Conservation (phyloP, 1,139 yeast genomes). For the Scheffersomyces lignicola region DNA sequence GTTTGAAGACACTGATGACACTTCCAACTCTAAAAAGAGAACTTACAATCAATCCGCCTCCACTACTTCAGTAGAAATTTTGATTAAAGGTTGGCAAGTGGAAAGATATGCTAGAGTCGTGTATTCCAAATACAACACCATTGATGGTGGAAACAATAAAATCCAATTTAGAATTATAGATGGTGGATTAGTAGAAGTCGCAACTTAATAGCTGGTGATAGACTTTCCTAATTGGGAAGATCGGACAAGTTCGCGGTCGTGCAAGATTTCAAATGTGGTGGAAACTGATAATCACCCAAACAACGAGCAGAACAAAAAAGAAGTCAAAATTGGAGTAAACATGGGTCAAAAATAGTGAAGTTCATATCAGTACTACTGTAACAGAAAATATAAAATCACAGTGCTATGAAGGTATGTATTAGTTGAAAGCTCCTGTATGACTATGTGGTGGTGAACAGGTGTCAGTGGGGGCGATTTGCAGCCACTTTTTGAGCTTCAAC, state of each 20-base stretch:
- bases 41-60: background rate
- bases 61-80: conserved; percentile 5
- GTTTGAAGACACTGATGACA: conserved; percentile 9
- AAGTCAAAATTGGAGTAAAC: background rate
- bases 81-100: conserved; percentile 27
- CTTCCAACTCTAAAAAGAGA: background rate
- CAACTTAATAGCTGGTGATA: background rate
- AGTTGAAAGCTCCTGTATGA: no score
- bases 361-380: no score
- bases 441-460: no score
- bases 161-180: conserved; percentile 17
- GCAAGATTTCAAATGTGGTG: no score
- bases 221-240: background rate
- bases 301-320: conserved; percentile 4
- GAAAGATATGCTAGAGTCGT: conserved; percentile 29
- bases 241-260: no score
- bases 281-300: conserved; percentile 7
- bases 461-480: no score
- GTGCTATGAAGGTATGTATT: no score
- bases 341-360: background rate
- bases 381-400: no score
- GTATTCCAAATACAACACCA: conserved; percentile 14
- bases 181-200: conserved; percentile 14
- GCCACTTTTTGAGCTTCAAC: background rate
- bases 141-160: conserved; percentile 10